These are phyloP conservation scores for Seiridium unicorne DNA, from an alignment of 2,329 filamentous ascomycete genomes.

Conservation along the genomic window DNA sequence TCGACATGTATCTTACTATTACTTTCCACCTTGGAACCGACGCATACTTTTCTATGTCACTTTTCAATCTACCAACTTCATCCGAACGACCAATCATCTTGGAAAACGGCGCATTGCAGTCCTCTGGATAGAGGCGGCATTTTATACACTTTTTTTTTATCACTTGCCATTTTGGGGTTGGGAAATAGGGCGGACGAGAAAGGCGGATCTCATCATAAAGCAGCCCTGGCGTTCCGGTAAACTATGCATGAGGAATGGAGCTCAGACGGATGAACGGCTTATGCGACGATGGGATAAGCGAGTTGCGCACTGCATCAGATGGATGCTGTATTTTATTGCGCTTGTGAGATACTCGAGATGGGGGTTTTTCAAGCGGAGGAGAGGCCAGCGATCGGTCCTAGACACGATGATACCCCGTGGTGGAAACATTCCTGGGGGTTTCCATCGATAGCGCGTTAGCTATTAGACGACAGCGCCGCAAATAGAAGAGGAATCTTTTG, in stretches of 20 bases:
- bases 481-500: background rate
- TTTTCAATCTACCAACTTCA: slow-evolving; percentile 1
- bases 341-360: slow-evolving; percentile 1
- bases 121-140: slow-evolving; percentile 5
- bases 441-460: slow-evolving; percentile 1
- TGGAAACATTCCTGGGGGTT: background rate
- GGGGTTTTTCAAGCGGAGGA: background rate
- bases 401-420: background rate
- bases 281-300: slow-evolving; percentile 7
- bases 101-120: slow-evolving; percentile 9
- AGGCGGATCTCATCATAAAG: slow-evolving; percentile 7
- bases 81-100: slow-evolving; percentile 3
- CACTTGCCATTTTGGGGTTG: background rate
- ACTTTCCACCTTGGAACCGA: background rate
- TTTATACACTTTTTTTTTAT: slow-evolving; percentile 2
- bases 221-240: slow-evolving; percentile 11
- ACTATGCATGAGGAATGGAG: slow-evolving; percentile 9
- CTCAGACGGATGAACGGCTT: slow-evolving; percentile 7
- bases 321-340: background rate
- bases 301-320: background rate
- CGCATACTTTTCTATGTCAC: slow-evolving; percentile 1
- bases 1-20: slow-evolving; percentile 6
- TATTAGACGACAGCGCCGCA: slow-evolving; percentile 10
- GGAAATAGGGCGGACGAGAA: slow-evolving; percentile 5
- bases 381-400: slow-evolving; percentile 8